Base-by-base conservation (phyloP, 2,329 filamentous ascomycete genomes). In the Diaporthe sp. region DNA sequence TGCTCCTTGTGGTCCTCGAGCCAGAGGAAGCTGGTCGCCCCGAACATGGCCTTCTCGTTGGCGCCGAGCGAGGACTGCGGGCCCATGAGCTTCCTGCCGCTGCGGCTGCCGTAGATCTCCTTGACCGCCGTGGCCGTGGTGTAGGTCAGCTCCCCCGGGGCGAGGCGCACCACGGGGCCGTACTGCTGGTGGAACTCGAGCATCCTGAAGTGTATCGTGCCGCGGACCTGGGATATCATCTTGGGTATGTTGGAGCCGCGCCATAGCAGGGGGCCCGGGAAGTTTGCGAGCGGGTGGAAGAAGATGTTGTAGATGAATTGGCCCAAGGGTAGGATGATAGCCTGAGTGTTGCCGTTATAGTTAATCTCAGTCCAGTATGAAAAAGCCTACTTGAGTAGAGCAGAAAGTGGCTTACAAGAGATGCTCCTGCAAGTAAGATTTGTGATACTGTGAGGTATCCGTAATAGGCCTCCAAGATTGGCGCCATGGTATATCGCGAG, bases 21-120 rank as follows among this genome's bases (percentile, higher is more conserved):
- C 76, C 75, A 78, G 39, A 78, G 58, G 58, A 78, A 75, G 57
- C 74, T 72, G 4, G 72, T 67, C 19, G 76, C 78, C 17, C 76
- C 78, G 51, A 78, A 79, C 71, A 79, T 73, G 25, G 75, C 75
- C 44, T 65, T 60, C 67, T 79, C 78, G n/a, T 74, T 57, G 15
- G 39, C 62, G 13, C 76, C 76, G 46, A 76, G 78, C 2, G 72
- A 61, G 8, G 74, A 60, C 61, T 77, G 77, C 5, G 77, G 76
- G 34, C 75, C 76, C 67, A 78, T 74, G 22, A 51, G 49, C 46
- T 75, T 76, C 53, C 67, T 70, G 55, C 72, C 72, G 49, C 55
- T 49, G 9, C 75, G 67, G 49, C 76, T 75, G 22, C 76, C 75
- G n/a, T 77, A 76, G 19, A 77, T 77, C 37, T 75, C 76, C 55